These are phyloP conservation scores for Mrakia hoshinonis DNA, from an alignment of 768 basidiomycete genomes.

Conservation along the genomic window DNA sequence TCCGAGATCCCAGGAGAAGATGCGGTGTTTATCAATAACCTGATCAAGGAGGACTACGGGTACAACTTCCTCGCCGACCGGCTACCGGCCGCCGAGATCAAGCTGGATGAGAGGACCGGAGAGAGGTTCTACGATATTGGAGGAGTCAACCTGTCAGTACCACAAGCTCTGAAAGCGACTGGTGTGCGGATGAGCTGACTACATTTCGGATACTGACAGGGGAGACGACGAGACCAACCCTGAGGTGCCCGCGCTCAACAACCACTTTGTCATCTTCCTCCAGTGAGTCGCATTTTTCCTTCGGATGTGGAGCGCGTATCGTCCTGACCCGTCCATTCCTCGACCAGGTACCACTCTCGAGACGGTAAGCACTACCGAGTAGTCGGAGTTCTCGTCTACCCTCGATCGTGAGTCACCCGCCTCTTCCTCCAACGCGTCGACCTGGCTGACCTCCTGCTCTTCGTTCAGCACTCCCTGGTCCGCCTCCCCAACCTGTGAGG, in stretches of 20 bases:
- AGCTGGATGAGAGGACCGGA: constrained; percentile 62
- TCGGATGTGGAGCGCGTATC: too few species aligned
- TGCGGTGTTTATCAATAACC: constrained; percentile 73
- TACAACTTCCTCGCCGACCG: constrained; percentile 93
- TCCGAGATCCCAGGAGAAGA: constrained; percentile 57
- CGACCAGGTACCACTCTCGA: constrained; percentile 67
- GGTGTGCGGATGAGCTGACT: neutral
- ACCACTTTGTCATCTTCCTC: constrained; percentile 62
- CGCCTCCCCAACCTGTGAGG: neutral
- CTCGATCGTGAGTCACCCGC: constrained; percentile 18
- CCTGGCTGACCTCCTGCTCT: neutral
- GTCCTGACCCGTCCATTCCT: too few species aligned
- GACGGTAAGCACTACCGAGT: constrained; percentile 65
- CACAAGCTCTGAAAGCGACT: neutral
- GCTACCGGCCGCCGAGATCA: constrained; percentile 88
- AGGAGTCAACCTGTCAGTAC: constrained; percentile 72
- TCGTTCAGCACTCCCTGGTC: neutral
- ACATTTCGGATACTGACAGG: constrained; percentile 32
- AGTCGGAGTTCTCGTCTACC: constrained; percentile 80
- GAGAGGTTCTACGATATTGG: constrained; percentile 80
- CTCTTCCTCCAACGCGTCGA: neutral
- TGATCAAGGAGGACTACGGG: constrained; percentile 84
- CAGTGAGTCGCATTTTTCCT: constrained; percentile 26
- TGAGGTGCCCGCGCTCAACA: constrained; percentile 66
- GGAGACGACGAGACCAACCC: constrained; percentile 51